A percentile compares a stretch with the other conserved stretches of the same genome.
Evolutionary conservation across 805 yeast genomes (phyloP).

Genomic region (Kodamaea restingae): DNA sequence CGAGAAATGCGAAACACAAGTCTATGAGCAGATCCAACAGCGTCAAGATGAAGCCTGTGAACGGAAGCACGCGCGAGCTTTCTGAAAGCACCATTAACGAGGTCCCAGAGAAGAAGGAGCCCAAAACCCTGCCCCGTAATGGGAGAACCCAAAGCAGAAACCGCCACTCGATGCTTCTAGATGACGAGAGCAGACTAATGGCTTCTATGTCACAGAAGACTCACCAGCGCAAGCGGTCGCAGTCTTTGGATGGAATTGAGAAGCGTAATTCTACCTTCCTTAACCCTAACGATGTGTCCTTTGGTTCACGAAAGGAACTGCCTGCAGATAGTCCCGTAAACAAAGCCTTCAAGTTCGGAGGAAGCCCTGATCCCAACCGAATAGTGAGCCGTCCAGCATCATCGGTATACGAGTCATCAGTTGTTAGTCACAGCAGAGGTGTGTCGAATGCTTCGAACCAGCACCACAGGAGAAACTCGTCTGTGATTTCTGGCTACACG

Average conservation of each 20-base stretch:
- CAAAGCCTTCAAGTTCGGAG: constrained; percentile 32
- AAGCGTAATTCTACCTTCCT: constrained; percentile 16
- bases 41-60: constrained; percentile 3
- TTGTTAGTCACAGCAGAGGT: constrained; percentile 39
- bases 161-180: constrained; percentile 6
- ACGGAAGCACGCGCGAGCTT: neutral
- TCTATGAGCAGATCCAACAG: constrained; percentile 12
- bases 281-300: constrained; percentile 25
- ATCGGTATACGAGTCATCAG: constrained; percentile 47
- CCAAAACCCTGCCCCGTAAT: too few species aligned
- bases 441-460: constrained; percentile 34
- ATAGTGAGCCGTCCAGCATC: constrained; percentile 42
- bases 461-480: constrained; percentile 23
- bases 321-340: constrained; percentile 38
- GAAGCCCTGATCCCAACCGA: constrained; percentile 16
- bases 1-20: constrained; percentile 14
- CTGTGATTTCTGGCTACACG: constrained; percentile 36
- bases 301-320: constrained; percentile 65
- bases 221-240: constrained; percentile 48
- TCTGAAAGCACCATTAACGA: neutral
- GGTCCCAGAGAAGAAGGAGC: neutral
- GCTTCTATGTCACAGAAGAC: neutral
- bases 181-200: neutral
- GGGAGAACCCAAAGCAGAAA: neutral
- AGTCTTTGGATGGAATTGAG: constrained; percentile 44